Evolutionary conservation across 768 basidiomycete species (phyloP), one percentile per base, ranked within the genome.

Genomic region (Imleria badia): DNA sequence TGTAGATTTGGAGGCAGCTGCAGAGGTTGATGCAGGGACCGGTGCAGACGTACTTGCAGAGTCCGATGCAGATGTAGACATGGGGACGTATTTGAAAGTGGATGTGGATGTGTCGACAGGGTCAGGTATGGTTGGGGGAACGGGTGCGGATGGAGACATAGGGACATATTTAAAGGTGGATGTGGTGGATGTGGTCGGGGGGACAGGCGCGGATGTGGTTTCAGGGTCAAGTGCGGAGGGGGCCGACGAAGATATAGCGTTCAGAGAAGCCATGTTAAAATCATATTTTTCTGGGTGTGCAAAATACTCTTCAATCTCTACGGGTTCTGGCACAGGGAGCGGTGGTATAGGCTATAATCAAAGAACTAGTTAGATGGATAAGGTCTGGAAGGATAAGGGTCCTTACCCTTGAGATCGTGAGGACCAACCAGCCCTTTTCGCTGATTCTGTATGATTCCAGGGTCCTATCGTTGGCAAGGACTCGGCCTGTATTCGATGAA

Each of bases 401-500:
- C 22, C 6, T 29, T 15, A 49, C 54, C 43, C 11, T 45, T 11
- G 43, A 31, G 17, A 55, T 38, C n/a, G 43, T 22, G 1, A 55
- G 42, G 30, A 55, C 35, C 10, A 55, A 13, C 10, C 26, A 55
- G 17, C 43, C 42, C 11, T 33, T 39, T 17, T 39, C 54, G 7
- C 10, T 45, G 15, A 55, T 40, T 26, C n/a, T 44, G 36, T 29
- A 55, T 9, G 48, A 49, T 39, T 55, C 54, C 9, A 55, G 5
- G 9, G 54, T 55, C 48, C 6, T 40, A 9, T 49, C 36, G 30
- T 55, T 39, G 20, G 3, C 30, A 22, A 55, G 30, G n/a, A 30
- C 43, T 31, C 20, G 31, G 30, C 36, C 54, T 49, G 30, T 19
- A 38, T 26, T 33, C 20, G 19, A 31, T 19, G 36, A 31, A n/a